These are phyloP conservation scores for Pouteria glomerata DNA, from an alignment of 148 eudicot genomes.

Conservation along the genomic window DNA sequence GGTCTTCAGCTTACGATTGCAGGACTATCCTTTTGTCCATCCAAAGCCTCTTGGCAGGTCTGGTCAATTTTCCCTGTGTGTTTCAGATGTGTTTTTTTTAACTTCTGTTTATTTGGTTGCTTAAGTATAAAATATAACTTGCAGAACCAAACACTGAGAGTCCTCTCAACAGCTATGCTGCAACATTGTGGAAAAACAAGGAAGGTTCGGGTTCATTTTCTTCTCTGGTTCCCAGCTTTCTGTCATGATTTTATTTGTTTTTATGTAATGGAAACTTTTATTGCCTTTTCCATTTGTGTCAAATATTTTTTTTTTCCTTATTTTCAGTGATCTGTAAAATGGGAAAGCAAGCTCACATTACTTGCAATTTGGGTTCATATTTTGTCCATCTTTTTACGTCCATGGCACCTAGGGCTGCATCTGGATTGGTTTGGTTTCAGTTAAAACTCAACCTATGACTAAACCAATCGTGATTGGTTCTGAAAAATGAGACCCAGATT, in stretches of 20 bases:
- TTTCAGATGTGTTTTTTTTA: neutral
- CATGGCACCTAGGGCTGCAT: too few relatives aligned
- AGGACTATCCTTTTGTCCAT: conserved; percentile 63
- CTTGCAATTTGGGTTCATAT: neutral
- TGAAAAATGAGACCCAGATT: too few relatives aligned
- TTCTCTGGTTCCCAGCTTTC: neutral
- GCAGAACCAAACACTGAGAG: conserved; percentile 52
- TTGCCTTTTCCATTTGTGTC: neutral
- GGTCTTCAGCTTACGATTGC: conserved; percentile 72
- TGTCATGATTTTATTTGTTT: neutral
- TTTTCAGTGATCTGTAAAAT: neutral
- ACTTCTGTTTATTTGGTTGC: neutral
- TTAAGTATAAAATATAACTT: conserved; percentile 4
- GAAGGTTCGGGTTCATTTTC: conserved; percentile 26
- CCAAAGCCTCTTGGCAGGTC: conserved; percentile 67
- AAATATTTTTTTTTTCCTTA: neutral
- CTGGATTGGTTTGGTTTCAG: too few relatives aligned
- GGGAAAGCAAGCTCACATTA: neutral
- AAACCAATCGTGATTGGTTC: too few relatives aligned
- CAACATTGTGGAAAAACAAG: conserved; percentile 41
- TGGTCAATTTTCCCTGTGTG: neutral
- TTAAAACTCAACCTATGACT: too few relatives aligned
- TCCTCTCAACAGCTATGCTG: conserved; percentile 49
- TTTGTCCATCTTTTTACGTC: neutral
- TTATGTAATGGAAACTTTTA: neutral